These are phyloP conservation scores for Colletotrichum sp. DNA, from an alignment of 2,329 filamentous ascomycete species.

Conservation along the genomic window DNA sequence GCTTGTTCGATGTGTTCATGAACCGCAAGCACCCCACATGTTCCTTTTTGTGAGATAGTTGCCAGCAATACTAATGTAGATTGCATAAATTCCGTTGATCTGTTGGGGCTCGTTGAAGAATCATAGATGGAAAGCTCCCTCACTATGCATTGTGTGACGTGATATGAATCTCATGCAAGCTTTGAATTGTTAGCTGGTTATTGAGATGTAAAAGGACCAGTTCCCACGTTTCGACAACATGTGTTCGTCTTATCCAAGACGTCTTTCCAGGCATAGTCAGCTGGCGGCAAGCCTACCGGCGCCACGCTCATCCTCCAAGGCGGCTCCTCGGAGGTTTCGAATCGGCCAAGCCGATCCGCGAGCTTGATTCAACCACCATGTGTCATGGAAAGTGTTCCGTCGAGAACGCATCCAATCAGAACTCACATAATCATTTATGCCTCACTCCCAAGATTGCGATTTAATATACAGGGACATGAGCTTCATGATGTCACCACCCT, in stretches of 20 bases:
- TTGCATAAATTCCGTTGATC: fast-evolving
- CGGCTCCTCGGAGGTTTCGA: not conserved
- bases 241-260: not conserved
- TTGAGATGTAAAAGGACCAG: not conserved
- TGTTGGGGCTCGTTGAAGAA: not conserved
- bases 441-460: not conserved
- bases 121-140: fast-evolving
- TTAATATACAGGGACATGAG: not conserved
- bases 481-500: not conserved
- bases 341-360: not conserved
- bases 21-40: not conserved
- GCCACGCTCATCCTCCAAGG: not conserved
- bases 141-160: not conserved
- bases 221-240: not conserved
- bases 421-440: not conserved
- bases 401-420: not conserved
- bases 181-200: fast-evolving
- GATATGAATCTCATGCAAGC: not conserved
- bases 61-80: not conserved
- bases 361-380: not conserved
- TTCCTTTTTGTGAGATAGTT: not conserved
- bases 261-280: not conserved
- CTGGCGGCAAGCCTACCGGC: not conserved
- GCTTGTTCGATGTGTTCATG: fast-evolving
- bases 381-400: not conserved